phyloP scores from a whole-genome alignment of 2,329 filamentous ascomycete genomes.

The Seiridium cupressi region DNA sequence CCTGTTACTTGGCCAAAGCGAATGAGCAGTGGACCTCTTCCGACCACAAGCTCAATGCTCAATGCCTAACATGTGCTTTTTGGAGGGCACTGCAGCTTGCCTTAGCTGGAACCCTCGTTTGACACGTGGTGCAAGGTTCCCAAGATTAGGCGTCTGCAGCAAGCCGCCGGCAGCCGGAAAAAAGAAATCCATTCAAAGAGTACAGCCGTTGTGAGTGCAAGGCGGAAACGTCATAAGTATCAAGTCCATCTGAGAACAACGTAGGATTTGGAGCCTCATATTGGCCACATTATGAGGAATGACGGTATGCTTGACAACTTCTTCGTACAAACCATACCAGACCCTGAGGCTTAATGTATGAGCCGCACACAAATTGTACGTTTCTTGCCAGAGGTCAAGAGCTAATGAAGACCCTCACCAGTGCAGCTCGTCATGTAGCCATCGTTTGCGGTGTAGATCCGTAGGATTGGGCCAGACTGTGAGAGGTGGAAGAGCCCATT shows the following conservation, averaged over 20 bases:
- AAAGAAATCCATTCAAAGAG: neutral
- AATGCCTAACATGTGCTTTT: neutral
- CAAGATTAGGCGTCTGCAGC: neutral
- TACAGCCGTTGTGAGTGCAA: neutral
- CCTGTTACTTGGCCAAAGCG: too few relatives aligned
- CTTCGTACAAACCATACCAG: too few relatives aligned
- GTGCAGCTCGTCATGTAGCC: too few relatives aligned
- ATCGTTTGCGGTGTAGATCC: too few relatives aligned
- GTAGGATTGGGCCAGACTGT: too few relatives aligned
- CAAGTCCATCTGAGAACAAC: neutral
- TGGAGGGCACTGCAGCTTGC: neutral
- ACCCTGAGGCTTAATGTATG: too few relatives aligned
- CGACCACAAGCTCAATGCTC: neutral
- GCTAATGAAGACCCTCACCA: too few relatives aligned
- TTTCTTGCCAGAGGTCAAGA: too few relatives aligned
- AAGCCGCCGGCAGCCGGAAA: neutral
- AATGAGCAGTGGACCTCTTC: too few relatives aligned
- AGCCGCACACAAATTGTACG: too few relatives aligned
- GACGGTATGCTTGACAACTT: too few relatives aligned
- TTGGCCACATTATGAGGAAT: neutral
- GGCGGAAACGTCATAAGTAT: neutral
- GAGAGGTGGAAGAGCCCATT: neutral
- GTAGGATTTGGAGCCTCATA: neutral
- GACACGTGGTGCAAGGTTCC: slow-evolving; percentile 4
- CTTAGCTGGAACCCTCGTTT: neutral